Evolutionary conservation across 2,329 filamentous ascomycete species (phyloP).

Genomic region (Xenosphaeropsis pyriputrescens): DNA sequence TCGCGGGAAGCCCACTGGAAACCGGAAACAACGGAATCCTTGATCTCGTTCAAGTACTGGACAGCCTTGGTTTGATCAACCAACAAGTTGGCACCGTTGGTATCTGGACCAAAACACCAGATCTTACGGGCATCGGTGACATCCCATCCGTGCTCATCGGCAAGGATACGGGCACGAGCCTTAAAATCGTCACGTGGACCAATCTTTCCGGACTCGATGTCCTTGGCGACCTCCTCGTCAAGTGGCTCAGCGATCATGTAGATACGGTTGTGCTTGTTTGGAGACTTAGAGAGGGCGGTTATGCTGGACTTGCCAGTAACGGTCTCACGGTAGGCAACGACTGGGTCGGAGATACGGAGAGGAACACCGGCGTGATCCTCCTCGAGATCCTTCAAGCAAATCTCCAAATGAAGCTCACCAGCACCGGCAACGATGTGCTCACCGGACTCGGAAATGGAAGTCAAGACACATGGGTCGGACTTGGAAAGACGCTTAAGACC

Average conservation of each 20-base stretch:
- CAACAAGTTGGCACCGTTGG: constrained; percentile 92
- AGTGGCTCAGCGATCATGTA: constrained; percentile 90
- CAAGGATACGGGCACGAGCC: constrained; percentile 86
- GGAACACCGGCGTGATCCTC: constrained; percentile 98
- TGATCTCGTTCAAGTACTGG: constrained; percentile 99
- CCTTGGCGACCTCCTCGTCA: constrained; percentile 76
- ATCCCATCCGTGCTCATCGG: constrained; percentile 97
- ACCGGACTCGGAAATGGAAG: constrained; percentile 77
- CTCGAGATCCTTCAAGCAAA: constrained; percentile 99
- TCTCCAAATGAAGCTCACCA: constrained; percentile 98
- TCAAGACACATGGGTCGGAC: constrained; percentile 97
- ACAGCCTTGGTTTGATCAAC: constrained; percentile 99
- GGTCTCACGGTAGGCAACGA: constrained; percentile 98
- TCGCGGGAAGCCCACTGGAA: constrained; percentile 99
- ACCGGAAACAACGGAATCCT: constrained; percentile 98
- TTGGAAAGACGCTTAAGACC: constrained; percentile 99
- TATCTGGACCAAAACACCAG: constrained; percentile 99
- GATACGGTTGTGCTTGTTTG: constrained; percentile 99
- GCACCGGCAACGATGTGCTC: constrained; percentile 99
- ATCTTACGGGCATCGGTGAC: constrained; percentile 99
- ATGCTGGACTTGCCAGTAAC: constrained; percentile 77
- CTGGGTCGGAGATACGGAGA: constrained; percentile 93
- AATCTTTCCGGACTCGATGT: constrained; percentile 89
- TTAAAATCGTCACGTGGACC: constrained; percentile 97
- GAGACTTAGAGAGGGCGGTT: constrained; percentile 95